Conservation (phyloP, 768 basidiomycete species). For the Lactarius evosmus region DNA sequence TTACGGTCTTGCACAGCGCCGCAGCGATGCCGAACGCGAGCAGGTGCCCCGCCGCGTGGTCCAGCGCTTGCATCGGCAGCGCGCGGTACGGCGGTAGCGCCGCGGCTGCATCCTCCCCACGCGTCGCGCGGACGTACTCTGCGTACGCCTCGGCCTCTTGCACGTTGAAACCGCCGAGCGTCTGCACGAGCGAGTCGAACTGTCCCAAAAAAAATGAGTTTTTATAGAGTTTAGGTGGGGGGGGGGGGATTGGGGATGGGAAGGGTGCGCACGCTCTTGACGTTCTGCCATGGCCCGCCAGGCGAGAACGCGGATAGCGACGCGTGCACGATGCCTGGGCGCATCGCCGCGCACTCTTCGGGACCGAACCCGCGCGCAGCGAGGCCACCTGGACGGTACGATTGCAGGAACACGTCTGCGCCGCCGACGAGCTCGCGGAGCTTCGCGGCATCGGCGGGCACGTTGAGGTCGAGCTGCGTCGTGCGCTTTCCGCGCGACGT, state of each 20-base stretch:
- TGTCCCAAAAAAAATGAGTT: conserved; percentile 28
- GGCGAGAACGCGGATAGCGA: conserved; percentile 55
- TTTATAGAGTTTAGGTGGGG: not conserved
- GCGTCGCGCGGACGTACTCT: conserved; percentile 28
- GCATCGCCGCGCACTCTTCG: conserved; percentile 37
- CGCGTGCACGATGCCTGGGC: conserved; percentile 52
- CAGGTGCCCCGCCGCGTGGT: conserved; percentile 58
- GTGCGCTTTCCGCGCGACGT: conserved; percentile 64
- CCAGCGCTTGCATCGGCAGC: conserved; percentile 57
- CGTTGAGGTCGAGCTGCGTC: conserved; percentile 53
- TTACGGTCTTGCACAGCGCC: conserved; percentile 51
- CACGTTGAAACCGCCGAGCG: conserved; percentile 56
- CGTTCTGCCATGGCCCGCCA: conserved; percentile 53
- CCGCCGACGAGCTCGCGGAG: conserved; percentile 40
- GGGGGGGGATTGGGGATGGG: not conserved
- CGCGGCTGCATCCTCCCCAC: conserved; percentile 17
- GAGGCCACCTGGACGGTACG: conserved; percentile 54
- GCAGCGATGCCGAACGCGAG: conserved; percentile 57
- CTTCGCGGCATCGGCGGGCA: conserved; percentile 33
- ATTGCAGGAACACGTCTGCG: conserved; percentile 59
- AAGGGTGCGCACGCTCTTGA: conserved; percentile 44
- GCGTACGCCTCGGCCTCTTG: conserved; percentile 52
- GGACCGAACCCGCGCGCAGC: conserved; percentile 48
- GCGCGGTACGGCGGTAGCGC: conserved; percentile 35
- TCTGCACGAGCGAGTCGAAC: conserved; percentile 67